A percentile compares a stretch with the other conserved stretches of the same genome.
These are phyloP conservation scores for Penstemon newberryi DNA, from an alignment of 257 asterid genomes.

Conservation along the genomic window DNA sequence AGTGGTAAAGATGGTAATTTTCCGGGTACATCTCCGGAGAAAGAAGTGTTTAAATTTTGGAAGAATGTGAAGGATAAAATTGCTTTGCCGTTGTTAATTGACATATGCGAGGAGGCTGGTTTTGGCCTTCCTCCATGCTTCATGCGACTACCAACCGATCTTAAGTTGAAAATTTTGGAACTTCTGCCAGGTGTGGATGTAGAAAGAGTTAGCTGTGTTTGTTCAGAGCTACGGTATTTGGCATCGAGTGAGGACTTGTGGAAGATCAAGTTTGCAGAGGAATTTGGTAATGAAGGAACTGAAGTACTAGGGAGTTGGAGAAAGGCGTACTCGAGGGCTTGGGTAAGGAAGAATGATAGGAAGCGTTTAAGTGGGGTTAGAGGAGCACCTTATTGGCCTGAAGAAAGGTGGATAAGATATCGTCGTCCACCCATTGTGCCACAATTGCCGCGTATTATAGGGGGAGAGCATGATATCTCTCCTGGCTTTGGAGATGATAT, in stretches of 20 bases:
- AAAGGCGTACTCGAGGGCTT: slow-evolving; percentile 45
- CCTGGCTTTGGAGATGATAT: slow-evolving; percentile 29
- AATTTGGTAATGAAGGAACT: slow-evolving; percentile 35
- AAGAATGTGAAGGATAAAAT: slow-evolving; percentile 69
- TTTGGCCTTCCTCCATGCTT: slow-evolving; percentile 83
- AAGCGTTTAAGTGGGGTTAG: slow-evolving; percentile 26
- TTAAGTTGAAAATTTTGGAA: slow-evolving; percentile 71
- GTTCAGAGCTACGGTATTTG: slow-evolving; percentile 60
- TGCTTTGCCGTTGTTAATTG: slow-evolving; percentile 82
- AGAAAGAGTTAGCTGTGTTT: slow-evolving; percentile 59
- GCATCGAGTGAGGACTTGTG: slow-evolving; percentile 74
- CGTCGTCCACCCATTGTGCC: slow-evolving; percentile 36
- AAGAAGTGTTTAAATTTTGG: slow-evolving; percentile 76
- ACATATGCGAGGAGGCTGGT: slow-evolving; percentile 65
- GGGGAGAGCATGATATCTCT: slow-evolving; percentile 47
- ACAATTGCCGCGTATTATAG: slow-evolving; percentile 38
- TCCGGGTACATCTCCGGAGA: slow-evolving; percentile 44
- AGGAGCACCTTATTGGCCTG: slow-evolving; percentile 23
- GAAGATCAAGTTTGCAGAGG: slow-evolving; percentile 60
- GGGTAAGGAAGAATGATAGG: slow-evolving; percentile 39
- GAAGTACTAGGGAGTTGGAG: slow-evolving; percentile 59
- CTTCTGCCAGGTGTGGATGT: slow-evolving; percentile 63
- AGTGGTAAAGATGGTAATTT: slow-evolving; percentile 28
- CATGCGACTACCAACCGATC: slow-evolving; percentile 69
- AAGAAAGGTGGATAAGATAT: slow-evolving; percentile 33